Base-by-base conservation (phyloP, 495 filamentous ascomycete genomes). In the Penicillium ucsense region DNA sequence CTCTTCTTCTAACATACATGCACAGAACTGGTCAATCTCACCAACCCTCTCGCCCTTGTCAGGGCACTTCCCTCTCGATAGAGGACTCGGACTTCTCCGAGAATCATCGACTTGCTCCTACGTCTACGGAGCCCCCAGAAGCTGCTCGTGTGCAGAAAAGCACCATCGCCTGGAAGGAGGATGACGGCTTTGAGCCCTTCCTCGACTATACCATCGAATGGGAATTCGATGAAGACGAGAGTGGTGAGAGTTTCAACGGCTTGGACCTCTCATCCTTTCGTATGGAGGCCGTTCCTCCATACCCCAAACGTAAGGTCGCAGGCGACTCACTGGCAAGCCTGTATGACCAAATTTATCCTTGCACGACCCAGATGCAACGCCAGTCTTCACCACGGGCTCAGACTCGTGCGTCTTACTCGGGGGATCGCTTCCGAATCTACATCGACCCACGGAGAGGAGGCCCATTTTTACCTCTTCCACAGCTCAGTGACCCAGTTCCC, bases 1-100 rank as follows among this genome's bases (percentile, higher is more conserved):
- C 5, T 4, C 9, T 31, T 31, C n/a, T 32, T 12, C 41, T 49
- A 28, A 49, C 27, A 44, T 11, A 5, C 7, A 9, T 6, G 9
- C 35, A 49, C 32, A 45, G 47, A 49, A 49, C 51, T 12, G 30
- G 44, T 10, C 38, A 43, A 5, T 38, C 43, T 31, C 43, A 54
- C 31, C 12, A 31, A 32, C 32, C 28, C 32, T n/a, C 30, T 36
- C 6, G 31, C 11, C 38, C 28, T 28, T 6, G 5, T 28, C 32
- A 3, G 12, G 32, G 10, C 11, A 29, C 31, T 8, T 31, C 12
- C 27, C 10, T n/a, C 20, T 32, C 31, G 29, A 28, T n/a, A 6
- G 38, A 11, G 20, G 30, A n/a, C 8, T 6, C 31, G 12, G 31
- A 44, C n/a, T n/a, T 33, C 12, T 27, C 31, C 20, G 31, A 5